Base-by-base conservation (phyloP, 1,284 basidiomycete genomes). In the Fomitiporia mediterranea region DNA sequence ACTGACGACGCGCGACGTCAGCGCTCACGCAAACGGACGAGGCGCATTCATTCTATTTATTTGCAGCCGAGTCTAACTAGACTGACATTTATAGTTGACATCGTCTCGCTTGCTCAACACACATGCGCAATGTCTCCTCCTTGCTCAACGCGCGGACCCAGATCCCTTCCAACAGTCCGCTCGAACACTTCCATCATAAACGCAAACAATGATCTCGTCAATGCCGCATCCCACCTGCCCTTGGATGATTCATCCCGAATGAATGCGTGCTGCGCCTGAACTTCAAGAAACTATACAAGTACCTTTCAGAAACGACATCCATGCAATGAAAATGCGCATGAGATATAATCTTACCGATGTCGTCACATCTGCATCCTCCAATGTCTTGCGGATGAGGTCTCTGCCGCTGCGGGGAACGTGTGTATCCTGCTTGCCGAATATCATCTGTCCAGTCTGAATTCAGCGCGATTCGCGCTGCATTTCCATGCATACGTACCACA, bases 181-280 rank as follows among this genome's bases (percentile, higher is more conserved):
- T 89, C 91, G 66, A 96, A 96, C n/a, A 93, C 82, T 67, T 97
- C 94, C 77, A 96, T 78, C 90, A 96, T 89, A 70, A 90, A 89
- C 2, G 75, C 75, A 68, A 96, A 94, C 53, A 94, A 68, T 9
- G 86, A 86, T 43, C 84, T 77, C 0, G 91, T 90, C 49, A 96
- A 74, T 0, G 93, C 93, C 7, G 92, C 91, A 67, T 97, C 94
- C 91, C 92, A 97, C 52, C 94, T 81, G 1, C 91, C 93, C 69
- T 96, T 96, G 35, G 89, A 92, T 2, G 81, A 79, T 65, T 94
- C 90, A 69, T 96, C 94, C 4, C 94, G 84, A 63, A 96, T 87
- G 71, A 96, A 97, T 2, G 94, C 94, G 64, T 96, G 94, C 65
- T 95, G 93, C 0, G 93, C 94, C 70, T 94, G 92, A 6, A 94